These are phyloP conservation scores for Paralagenidium karlingii DNA, from an alignment of 352 stramenopile species.

Conservation along the genomic window DNA sequence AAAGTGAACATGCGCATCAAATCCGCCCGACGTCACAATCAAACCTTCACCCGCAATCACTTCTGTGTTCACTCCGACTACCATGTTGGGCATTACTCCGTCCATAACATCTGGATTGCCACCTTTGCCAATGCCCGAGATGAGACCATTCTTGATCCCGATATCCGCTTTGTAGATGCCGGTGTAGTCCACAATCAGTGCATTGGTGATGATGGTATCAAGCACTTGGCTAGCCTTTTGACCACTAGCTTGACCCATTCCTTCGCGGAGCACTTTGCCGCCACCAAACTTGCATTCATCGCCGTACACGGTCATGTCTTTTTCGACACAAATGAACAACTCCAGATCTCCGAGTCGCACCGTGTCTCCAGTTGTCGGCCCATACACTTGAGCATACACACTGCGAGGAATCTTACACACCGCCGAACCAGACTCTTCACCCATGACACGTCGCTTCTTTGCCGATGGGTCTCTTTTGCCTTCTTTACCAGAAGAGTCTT, in stretches of 20 bases:
- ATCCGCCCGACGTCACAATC: slow-evolving; percentile 91
- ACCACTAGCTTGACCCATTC: slow-evolving; percentile 60
- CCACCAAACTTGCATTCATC: slow-evolving; percentile 93
- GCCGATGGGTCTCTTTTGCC: neutral
- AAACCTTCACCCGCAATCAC: slow-evolving; percentile 94
- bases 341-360: slow-evolving; percentile 90
- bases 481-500: slow-evolving; percentile 9
- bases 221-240: slow-evolving; percentile 39
- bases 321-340: slow-evolving; percentile 85
- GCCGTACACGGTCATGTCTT: slow-evolving; percentile 71
- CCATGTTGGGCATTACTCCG: slow-evolving; percentile 75
- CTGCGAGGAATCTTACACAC: slow-evolving; percentile 41
- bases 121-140: slow-evolving; percentile 93
- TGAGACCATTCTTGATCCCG: slow-evolving; percentile 88
- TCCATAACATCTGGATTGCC: slow-evolving; percentile 97
- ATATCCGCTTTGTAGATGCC: slow-evolving; percentile 95
- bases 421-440: slow-evolving; percentile 3
- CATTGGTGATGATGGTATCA: slow-evolving; percentile 96
- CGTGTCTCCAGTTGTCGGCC: slow-evolving; percentile 90
- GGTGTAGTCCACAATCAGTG: slow-evolving; percentile 91
- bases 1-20: slow-evolving; percentile 96
- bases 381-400: slow-evolving; percentile 86
- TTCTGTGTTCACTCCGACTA: slow-evolving; percentile 88
- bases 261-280: slow-evolving; percentile 85
- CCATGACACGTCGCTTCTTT: slow-evolving; percentile 7